Base-by-base conservation (phyloP, 129 eudicot genomes). In the Flaveria ramosissima region DNA sequence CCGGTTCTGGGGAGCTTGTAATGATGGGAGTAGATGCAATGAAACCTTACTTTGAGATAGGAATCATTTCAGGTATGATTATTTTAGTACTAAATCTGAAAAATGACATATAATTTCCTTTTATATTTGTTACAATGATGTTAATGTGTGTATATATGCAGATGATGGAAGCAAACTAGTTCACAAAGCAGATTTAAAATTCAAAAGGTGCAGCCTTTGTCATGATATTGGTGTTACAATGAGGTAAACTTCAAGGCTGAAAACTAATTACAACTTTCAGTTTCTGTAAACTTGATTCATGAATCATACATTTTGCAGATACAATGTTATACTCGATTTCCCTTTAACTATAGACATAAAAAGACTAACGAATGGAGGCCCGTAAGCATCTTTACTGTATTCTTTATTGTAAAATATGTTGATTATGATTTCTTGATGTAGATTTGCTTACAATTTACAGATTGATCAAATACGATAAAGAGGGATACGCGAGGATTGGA, bases 211-310 rank as follows among this genome's bases (percentile, higher is more conserved):
- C 65, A 83, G 84, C 80, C 85, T 91, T 81, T 70, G 87, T 80
- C 97, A 91, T 86, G 97, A 88, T 48, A 77, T 91, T 4, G 93
- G 97, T 27, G 85, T 91, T 75, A 86, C 97, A 59, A 36, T 72
- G 41, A 88, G 90, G 97, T 91, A 80, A 59, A 52, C 6, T 13
- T 78, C 16, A 43, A 78, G 17, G 20, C 30, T 17, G 13, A 15
- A 36, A 11, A 12, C 21, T 30, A 2, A 12, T 51, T 27, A 73
- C n/a, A n/a, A 23, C 20, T 23, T 56, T 63, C 36, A 14, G 15
- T 74, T 68, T 57, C 2, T 56, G 1, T 1, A 27, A 46, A 50
- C 48, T 12, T 79, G 2, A 48, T 47, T 32, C 17, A 50, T 7
- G 43, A 9, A 46, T 16, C 10, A 39, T 42, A 43, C 46, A 74